Percentiles rank a stretch among this genome's conserved stretches.
Evolutionary conservation across 2,329 filamentous ascomycete species (phyloP).

Genomic region (Aspergillaceae sp.): DNA sequence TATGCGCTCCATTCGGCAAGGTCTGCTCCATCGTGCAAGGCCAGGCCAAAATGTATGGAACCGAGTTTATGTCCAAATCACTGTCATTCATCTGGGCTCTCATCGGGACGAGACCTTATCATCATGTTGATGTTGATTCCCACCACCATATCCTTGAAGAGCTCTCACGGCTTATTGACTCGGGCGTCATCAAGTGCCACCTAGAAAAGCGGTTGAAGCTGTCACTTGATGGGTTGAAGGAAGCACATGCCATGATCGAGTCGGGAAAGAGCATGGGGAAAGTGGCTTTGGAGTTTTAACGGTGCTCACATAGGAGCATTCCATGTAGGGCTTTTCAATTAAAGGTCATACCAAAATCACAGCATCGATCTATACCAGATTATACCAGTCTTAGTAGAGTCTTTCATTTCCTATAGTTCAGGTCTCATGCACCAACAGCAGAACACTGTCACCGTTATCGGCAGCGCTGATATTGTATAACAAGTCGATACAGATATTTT

Average conservation of each 20-base stretch:
- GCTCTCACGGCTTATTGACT: slow-evolving; percentile 13
- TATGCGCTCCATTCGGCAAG: slow-evolving; percentile 39
- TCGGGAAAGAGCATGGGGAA: slow-evolving; percentile 24
- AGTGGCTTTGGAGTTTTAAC: background rate
- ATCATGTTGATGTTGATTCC: slow-evolving; percentile 30
- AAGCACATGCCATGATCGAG: slow-evolving; percentile 34
- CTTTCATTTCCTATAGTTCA: no score
- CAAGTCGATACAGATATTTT: no score
- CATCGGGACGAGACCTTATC: slow-evolving; percentile 35
- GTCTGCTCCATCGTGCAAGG: slow-evolving; percentile 41
- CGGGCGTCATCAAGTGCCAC: background rate
- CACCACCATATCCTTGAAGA: slow-evolving; percentile 34
- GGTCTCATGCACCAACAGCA: no score
- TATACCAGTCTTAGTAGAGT: no score
- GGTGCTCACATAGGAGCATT: no score
- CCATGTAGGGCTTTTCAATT: no score
- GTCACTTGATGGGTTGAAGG: slow-evolving; percentile 30
- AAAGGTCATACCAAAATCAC: no score
- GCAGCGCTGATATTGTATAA: no score
- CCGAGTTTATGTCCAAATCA: slow-evolving; percentile 40
- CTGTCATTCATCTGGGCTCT: slow-evolving; percentile 37
- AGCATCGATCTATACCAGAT: no score
- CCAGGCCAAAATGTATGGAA: slow-evolving; percentile 37
- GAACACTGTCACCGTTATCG: no score
- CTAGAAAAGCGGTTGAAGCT: slow-evolving; percentile 7